These are phyloP conservation scores for Verticillium tricorpus DNA, from an alignment of 2,329 filamentous ascomycete species.

Conservation along the genomic window DNA sequence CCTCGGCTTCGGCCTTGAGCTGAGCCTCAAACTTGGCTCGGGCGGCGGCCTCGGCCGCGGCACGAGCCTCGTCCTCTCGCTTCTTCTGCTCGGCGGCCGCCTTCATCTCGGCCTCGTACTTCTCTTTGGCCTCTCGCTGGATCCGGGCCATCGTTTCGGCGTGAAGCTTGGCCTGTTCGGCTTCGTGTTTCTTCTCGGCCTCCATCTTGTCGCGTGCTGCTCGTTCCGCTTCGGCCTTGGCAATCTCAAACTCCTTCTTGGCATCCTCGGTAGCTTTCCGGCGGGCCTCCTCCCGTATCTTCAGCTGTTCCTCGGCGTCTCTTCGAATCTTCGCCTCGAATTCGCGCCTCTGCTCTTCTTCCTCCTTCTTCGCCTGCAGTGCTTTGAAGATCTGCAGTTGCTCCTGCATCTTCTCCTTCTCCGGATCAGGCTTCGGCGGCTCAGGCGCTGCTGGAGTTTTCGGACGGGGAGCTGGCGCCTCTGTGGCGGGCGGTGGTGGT, in stretches of 20 bases:
- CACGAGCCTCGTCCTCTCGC: slow-evolving; percentile 31
- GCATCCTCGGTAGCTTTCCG: slow-evolving; percentile 39
- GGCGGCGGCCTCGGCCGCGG: slow-evolving; percentile 36
- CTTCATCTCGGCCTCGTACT: slow-evolving; percentile 35
- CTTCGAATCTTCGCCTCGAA: slow-evolving; percentile 39
- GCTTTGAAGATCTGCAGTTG: slow-evolving; percentile 49
- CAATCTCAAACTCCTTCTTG: slow-evolving; percentile 41
- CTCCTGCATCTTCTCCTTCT: slow-evolving; percentile 58
- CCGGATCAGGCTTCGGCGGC: slow-evolving; percentile 40
- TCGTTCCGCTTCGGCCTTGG: slow-evolving; percentile 39
- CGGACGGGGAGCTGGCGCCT: slow-evolving; percentile 27
- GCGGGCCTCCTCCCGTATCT: slow-evolving; percentile 35
- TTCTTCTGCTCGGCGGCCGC: slow-evolving; percentile 38
- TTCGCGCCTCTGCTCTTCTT: slow-evolving; percentile 38
- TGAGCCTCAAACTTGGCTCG: slow-evolving; percentile 23
- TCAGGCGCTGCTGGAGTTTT: slow-evolving; percentile 38
- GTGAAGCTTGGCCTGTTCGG: slow-evolving; percentile 35
- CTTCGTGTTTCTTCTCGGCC: slow-evolving; percentile 37
- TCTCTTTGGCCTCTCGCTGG: slow-evolving; percentile 26
- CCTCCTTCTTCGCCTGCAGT: slow-evolving; percentile 39
- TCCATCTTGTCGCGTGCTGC: slow-evolving; percentile 40
- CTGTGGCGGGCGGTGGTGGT: slow-evolving; percentile 37
- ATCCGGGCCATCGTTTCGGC: slow-evolving; percentile 27
- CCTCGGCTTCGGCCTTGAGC: slow-evolving; percentile 32
- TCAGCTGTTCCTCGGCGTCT: slow-evolving; percentile 41